phyloP scores from a whole-genome alignment of 73 alveolate genomes.

The Paramecium caudatum region DNA sequence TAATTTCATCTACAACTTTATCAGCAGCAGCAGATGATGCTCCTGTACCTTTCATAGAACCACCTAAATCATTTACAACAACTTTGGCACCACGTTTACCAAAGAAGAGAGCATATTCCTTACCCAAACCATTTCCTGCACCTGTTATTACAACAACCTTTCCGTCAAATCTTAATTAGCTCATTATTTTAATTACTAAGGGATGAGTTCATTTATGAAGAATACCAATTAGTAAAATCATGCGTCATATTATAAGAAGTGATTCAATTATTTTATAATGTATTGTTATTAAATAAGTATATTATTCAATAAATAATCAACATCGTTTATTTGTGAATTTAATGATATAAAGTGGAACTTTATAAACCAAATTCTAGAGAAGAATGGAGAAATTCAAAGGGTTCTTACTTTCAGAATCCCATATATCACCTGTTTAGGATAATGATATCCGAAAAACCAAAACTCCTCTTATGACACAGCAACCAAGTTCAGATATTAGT shows the following conservation, averaged over 20 bases:
- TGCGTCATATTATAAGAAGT: not conserved
- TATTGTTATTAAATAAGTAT: not conserved
- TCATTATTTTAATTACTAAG: too few relatives aligned
- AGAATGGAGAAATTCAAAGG: slow-evolving; percentile 61
- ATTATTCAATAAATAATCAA: not conserved
- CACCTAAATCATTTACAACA: slow-evolving; percentile 93
- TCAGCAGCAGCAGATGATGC: slow-evolving; percentile 84
- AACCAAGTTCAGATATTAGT: not conserved
- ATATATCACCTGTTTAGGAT: not conserved
- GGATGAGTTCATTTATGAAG: too few relatives aligned
- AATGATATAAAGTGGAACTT: slow-evolving; percentile 31
- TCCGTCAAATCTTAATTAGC: slow-evolving; percentile 80
- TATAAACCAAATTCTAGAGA: slow-evolving; percentile 12
- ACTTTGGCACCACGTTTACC: slow-evolving; percentile 94
- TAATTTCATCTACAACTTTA: slow-evolving; percentile 93
- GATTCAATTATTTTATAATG: slow-evolving; percentile 14
- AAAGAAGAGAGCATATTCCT: slow-evolving; percentile 87
- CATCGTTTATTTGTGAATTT: not conserved
- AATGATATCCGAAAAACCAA: not conserved
- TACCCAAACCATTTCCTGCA: slow-evolving; percentile 91
- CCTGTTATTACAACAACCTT: slow-evolving; percentile 88
- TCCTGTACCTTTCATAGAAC: slow-evolving; percentile 86
- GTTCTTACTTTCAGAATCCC: slow-evolving; percentile 4
- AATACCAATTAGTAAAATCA: too few relatives aligned
- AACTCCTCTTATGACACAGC: slow-evolving; percentile 33